Evolutionary conservation across 805 yeast species (phyloP).

Genomic region (Hanseniaspora taiwanica): DNA sequence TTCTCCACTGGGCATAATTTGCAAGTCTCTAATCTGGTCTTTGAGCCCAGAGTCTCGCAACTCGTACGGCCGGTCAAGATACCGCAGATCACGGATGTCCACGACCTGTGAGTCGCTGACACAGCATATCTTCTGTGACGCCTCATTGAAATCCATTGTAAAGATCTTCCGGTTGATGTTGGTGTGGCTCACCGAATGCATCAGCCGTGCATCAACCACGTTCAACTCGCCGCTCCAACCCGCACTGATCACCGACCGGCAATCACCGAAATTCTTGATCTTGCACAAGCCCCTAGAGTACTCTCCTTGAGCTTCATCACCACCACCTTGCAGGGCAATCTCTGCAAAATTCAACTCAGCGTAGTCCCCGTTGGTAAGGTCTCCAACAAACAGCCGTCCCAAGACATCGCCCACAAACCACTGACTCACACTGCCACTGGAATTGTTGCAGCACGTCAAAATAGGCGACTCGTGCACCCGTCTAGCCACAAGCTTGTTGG

Average conservation of each 20-base stretch:
- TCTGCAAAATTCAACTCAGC: no score
- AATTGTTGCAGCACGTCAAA: neutral
- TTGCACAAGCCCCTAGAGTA: slow-evolving; percentile 28
- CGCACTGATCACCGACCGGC: slow-evolving; percentile 34
- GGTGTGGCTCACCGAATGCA: slow-evolving; percentile 9
- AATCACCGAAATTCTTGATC: slow-evolving; percentile 13
- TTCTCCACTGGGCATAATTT: slow-evolving; percentile 37
- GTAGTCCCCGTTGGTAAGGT: no score
- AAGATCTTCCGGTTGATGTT: slow-evolving; percentile 33
- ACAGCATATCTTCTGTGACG: slow-evolving; percentile 39
- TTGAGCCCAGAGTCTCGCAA: slow-evolving; percentile 51
- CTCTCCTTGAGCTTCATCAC: slow-evolving; percentile 25
- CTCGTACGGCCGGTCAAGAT: slow-evolving; percentile 31
- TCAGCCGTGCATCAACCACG: slow-evolving; percentile 30
- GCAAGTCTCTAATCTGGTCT: slow-evolving; percentile 47
- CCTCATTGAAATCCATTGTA: slow-evolving; percentile 42
- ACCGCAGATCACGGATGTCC: slow-evolving; percentile 44
- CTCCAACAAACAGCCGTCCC: neutral
- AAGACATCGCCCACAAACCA: neutral
- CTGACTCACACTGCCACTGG: neutral
- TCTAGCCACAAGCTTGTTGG: neutral
- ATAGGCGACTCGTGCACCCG: neutral
- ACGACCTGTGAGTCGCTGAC: slow-evolving; percentile 31
- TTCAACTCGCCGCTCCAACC: slow-evolving; percentile 49
- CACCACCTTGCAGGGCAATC: slow-evolving; percentile 16